Percentiles rank a stretch among this genome's conserved stretches.
Evolutionary conservation across 495 filamentous ascomycete species (phyloP).

Genomic region (Hyaloscypha bicolor): DNA sequence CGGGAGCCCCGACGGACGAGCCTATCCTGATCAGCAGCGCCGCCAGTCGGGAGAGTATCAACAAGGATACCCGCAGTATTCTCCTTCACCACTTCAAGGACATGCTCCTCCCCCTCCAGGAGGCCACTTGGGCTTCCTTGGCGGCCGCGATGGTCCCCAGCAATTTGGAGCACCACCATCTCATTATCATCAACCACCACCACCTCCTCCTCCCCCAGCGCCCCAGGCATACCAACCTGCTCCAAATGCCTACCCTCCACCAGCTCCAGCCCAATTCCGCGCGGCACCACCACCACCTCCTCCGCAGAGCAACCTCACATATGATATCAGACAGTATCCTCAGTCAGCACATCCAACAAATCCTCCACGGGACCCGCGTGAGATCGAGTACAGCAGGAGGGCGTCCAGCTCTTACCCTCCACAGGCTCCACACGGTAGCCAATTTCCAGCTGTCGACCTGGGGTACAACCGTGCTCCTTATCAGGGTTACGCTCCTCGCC

Average conservation of each 20-base stretch:
- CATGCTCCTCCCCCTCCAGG: conserved; percentile 3
- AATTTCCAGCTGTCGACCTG: background rate
- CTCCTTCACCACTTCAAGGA: background rate
- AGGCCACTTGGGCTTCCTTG: background rate
- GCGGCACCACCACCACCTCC: conserved; percentile 8
- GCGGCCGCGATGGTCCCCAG: background rate
- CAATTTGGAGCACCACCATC: conserved; percentile 23
- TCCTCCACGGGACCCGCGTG: conserved; percentile 18
- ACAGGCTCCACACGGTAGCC: background rate
- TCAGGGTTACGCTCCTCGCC: background rate
- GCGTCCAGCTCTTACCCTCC: conserved; percentile 1
- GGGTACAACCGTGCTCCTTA: conserved; percentile 9
- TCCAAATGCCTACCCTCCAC: conserved; percentile 9
- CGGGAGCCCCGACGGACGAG: conserved; percentile 10
- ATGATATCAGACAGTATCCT: conserved; percentile 6
- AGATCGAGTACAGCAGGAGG: conserved; percentile 10
- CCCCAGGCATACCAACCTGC: conserved; percentile 13
- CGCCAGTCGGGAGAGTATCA: conserved; percentile 11
- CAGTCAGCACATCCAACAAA: conserved; percentile 21
- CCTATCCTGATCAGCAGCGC: conserved; percentile 3
- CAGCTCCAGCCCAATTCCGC: conserved; percentile 4
- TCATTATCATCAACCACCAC: conserved; percentile 50
- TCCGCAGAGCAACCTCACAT: background rate
- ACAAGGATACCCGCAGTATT: background rate
- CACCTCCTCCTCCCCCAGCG: conserved; percentile 31